Evolutionary conservation across 1,284 basidiomycete genomes (phyloP), one percentile per base, ranked within the genome.

Genomic region (Fomitopsis schrenkii): DNA sequence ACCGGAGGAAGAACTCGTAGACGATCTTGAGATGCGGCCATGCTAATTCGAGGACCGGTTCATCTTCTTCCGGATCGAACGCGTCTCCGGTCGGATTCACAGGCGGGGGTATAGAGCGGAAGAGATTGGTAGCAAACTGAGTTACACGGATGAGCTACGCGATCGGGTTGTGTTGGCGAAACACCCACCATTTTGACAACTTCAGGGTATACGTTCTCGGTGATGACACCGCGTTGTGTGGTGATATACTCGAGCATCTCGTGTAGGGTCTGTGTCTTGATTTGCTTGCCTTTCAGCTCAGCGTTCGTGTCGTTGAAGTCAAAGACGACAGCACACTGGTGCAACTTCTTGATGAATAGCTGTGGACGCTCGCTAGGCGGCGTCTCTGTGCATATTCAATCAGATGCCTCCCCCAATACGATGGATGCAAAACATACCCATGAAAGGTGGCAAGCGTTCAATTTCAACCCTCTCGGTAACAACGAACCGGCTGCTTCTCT

Each of bases 171-270:
- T 26, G 15, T 50, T 33, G 26, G n/a, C 22, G 38, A 54, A 52
- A 5, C 7, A 78, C 88, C 66, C 66, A 94, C 95, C 97, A 99
- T 99, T 74, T 89, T 89, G 68, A 99, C 94, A 64, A 99, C 97
- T 82, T 99, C 97, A 56, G 97, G 97, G 84, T 99, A 99, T 86
- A 99, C 85, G 70, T 85, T 87, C 76, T 99, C 97, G 56, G 95
- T 98, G 72, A 99, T 97, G 69, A 98, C 95, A 64, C 93, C 92
- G 64, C 95, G 87, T 76, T 98, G 95, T 57, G 93, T 95, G 58
- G 97, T 98, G 75, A 99, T 97, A 77, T 98, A 99, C 73, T 99
- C 97, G 73, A 99, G 84, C 94, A 99, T 95, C 80, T 99, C 97
- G 69, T 98, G 95, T 59, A 99, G 79, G 5, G 97, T 95, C 73